phyloP scores from a whole-genome alignment of 768 basidiomycete species.

The Phlegmacium glaucopus region DNA sequence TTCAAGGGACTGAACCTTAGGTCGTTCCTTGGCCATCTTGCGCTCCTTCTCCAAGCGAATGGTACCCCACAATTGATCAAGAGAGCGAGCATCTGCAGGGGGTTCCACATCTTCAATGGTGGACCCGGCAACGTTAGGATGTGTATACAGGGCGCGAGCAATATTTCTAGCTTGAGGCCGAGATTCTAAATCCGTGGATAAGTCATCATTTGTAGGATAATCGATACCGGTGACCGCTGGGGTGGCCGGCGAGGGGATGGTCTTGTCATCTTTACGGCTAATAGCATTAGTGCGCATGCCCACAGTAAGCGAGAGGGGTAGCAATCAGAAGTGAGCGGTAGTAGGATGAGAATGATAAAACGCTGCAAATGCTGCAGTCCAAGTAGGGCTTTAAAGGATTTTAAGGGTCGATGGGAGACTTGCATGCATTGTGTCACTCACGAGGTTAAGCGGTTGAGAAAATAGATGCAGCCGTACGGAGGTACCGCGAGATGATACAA shows the following conservation, averaged over 20 bases:
- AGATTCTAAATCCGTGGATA: slow-evolving; percentile 32
- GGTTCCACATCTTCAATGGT: slow-evolving; percentile 42
- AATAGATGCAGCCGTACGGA: slow-evolving; percentile 28
- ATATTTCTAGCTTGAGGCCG: slow-evolving; percentile 21
- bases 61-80: slow-evolving; percentile 65
- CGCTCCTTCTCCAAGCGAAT: slow-evolving; percentile 63
- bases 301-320: slow-evolving; percentile 5
- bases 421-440: slow-evolving; percentile 38
- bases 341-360: slow-evolving; percentile 16
- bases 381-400: slow-evolving; percentile 25
- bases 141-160: slow-evolving; percentile 30
- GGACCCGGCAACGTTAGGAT: slow-evolving; percentile 37
- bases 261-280: slow-evolving; percentile 30
- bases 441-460: slow-evolving; percentile 32
- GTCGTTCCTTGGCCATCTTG: slow-evolving; percentile 63
- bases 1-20: slow-evolving; percentile 71
- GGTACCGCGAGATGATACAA: slow-evolving; percentile 21
- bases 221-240: slow-evolving; percentile 47
- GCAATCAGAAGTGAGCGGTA: slow-evolving; percentile 10
- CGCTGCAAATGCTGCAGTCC: slow-evolving; percentile 12
- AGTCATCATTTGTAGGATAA: slow-evolving; percentile 41
- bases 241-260: slow-evolving; percentile 35
- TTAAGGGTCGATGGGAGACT: slow-evolving; percentile 20
- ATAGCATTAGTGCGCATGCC: slow-evolving; percentile 23
- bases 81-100: slow-evolving; percentile 35